A percentile compares a stretch with the other conserved stretches of the same genome.
These are phyloP conservation scores for Fusarium continuum DNA, from an alignment of 2,329 filamentous ascomycete genomes.

Conservation along the genomic window DNA sequence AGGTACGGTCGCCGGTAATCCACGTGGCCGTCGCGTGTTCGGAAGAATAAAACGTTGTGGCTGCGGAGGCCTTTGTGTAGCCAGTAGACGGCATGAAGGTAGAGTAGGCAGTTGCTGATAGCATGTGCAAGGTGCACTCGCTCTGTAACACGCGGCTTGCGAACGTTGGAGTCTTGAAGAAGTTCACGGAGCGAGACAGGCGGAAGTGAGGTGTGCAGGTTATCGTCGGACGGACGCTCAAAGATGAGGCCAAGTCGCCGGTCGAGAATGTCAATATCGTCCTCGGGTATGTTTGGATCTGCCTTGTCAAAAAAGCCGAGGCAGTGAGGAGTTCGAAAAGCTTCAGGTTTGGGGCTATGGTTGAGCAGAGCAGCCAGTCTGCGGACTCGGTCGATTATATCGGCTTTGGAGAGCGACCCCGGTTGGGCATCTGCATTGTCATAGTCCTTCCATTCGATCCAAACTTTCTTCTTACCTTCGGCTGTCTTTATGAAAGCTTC, in stretches of 20 bases:
- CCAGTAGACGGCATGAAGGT: conserved; percentile 65
- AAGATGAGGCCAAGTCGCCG: conserved; percentile 63
- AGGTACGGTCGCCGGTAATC: conserved; percentile 56
- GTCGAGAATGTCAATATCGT: conserved; percentile 54
- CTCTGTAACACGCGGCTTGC: conserved; percentile 60
- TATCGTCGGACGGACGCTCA: conserved; percentile 54
- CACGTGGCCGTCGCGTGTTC: conserved; percentile 43
- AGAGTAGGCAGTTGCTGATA: conserved; percentile 62
- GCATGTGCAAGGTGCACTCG: conserved; percentile 61
- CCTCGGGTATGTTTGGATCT: conserved; percentile 45
- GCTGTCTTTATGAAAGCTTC: conserved; percentile 52
- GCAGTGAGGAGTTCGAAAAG: conserved; percentile 61
- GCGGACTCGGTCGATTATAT: conserved; percentile 56
- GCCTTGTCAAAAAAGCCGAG: conserved; percentile 61
- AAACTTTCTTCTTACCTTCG: conserved; percentile 52
- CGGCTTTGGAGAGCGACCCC: conserved; percentile 52
- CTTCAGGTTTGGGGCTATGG: conserved; percentile 57
- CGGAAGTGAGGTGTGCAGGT: conserved; percentile 48
- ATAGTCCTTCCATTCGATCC: conserved; percentile 63
- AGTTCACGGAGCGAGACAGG: conserved; percentile 60
- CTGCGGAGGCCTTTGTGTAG: conserved; percentile 66
- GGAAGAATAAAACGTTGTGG: conserved; percentile 63
- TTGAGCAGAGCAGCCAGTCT: conserved; percentile 59
- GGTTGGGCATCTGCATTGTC: conserved; percentile 48
- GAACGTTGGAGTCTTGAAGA: conserved; percentile 48